phyloP scores from a whole-genome alignment of 164 flowering plant species.

The Malania oleifera region DNA sequence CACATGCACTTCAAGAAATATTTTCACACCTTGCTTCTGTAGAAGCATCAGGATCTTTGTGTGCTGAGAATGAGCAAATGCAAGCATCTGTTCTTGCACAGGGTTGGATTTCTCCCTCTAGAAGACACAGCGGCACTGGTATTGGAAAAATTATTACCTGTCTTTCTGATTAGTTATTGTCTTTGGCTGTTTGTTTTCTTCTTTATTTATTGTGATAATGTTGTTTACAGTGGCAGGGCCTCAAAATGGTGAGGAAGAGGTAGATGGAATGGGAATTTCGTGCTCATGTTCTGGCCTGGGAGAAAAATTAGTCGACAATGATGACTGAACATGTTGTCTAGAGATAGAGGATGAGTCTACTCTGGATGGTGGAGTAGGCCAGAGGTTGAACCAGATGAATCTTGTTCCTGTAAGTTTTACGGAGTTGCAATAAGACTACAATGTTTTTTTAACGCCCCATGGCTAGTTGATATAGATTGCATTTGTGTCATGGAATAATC shows the following conservation, averaged over 20 bases:
- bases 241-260: not conserved
- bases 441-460: not conserved
- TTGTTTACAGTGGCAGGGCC: not conserved
- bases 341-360: not conserved
- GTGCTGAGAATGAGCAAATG: not conserved
- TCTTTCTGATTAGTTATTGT: not conserved
- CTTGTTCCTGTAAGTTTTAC: slow-evolving; percentile 5
- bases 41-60: slow-evolving; percentile 1
- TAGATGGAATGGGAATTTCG: not conserved
- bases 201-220: not conserved
- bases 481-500: not conserved
- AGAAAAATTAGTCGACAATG: not conserved
- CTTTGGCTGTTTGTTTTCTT: not conserved
- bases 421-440: too few relatives aligned
- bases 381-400: slow-evolving; percentile 4
- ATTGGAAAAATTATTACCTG: not conserved
- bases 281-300: not conserved
- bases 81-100: not conserved
- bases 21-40: not conserved
- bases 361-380: slow-evolving; percentile 1
- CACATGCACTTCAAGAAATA: slow-evolving; percentile 2
- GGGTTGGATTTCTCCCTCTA: not conserved
- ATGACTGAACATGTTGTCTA: not conserved
- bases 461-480: too few relatives aligned
- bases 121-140: not conserved